Percentiles rank a stretch among this genome's conserved stretches.
These are phyloP conservation scores for Nothophoma quercina DNA, from an alignment of 2,329 filamentous ascomycete species.

Conservation along the genomic window DNA sequence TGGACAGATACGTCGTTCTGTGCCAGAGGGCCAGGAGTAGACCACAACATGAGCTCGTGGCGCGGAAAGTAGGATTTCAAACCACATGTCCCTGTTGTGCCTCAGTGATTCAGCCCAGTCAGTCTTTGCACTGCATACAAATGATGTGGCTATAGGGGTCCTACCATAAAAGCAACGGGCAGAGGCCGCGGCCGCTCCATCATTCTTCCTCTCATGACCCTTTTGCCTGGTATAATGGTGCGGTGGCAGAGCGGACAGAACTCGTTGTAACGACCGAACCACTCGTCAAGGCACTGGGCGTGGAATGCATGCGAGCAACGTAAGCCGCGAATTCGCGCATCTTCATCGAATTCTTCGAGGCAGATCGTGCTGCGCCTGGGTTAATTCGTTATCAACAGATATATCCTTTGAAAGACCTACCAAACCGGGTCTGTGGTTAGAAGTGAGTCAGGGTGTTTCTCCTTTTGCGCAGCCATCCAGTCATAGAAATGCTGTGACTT, in stretches of 20 bases:
- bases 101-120: slow-evolving; percentile 1
- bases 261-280: slow-evolving; percentile 48
- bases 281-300: slow-evolving; percentile 47
- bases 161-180: slow-evolving; percentile 38
- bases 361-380: slow-evolving; percentile 43
- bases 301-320: slow-evolving; percentile 49
- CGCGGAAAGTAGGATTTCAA: neutral
- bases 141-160: neutral
- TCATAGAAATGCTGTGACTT: slow-evolving; percentile 44
- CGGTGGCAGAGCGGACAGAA: slow-evolving; percentile 50
- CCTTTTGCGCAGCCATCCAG: slow-evolving; percentile 39
- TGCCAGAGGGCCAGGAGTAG: neutral
- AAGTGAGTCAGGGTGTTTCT: slow-evolving; percentile 24
- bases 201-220: slow-evolving; percentile 12
- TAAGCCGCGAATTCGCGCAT: slow-evolving; percentile 45
- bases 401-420: too few relatives aligned
- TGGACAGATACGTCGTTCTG: neutral
- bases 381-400: too few relatives aligned
- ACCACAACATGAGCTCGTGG: neutral
- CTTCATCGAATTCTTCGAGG: slow-evolving; percentile 44
- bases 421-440: slow-evolving; percentile 36
- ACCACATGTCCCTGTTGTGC: slow-evolving; percentile 14
- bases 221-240: slow-evolving; percentile 43
- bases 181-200: slow-evolving; percentile 18
- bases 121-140: neutral